phyloP scores from a whole-genome alignment of 148 eudicot species.

The Camellia sinensis region DNA sequence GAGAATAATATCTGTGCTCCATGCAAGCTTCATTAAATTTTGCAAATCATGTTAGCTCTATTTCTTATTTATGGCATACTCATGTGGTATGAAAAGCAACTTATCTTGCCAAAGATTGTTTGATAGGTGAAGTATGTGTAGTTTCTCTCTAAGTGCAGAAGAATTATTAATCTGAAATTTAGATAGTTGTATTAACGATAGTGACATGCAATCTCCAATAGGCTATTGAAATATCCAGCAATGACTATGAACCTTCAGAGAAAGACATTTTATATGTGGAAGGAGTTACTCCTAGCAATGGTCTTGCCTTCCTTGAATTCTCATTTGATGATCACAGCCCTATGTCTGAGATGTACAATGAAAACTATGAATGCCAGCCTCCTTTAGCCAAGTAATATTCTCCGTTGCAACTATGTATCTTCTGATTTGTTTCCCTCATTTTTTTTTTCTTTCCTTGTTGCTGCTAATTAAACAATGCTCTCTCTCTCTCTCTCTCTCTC shows the following conservation, averaged over 20 bases:
- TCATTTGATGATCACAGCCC: constrained; percentile 35
- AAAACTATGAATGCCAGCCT: constrained; percentile 24
- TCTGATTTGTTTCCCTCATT: not conserved
- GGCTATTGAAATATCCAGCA: constrained; percentile 43
- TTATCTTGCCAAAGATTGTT: not conserved
- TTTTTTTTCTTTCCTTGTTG: not conserved
- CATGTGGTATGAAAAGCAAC: not conserved
- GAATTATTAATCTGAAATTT: not conserved
- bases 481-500: not conserved
- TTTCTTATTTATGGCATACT: not conserved
- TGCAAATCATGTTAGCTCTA: not conserved
- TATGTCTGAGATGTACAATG: constrained; percentile 26
- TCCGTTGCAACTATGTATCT: not conserved
- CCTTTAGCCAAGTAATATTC: constrained; percentile 25
- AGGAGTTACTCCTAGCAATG: constrained; percentile 32
- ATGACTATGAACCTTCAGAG: constrained; percentile 43
- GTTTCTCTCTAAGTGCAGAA: not conserved
- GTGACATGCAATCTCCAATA: constrained; percentile 11
- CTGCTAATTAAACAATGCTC: not conserved
- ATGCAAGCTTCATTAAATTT: not conserved
- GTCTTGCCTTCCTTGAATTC: constrained; percentile 32
- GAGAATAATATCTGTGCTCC: not conserved
- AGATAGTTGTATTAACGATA: not conserved
- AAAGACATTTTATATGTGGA: constrained; percentile 35
- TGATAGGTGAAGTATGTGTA: not conserved